Conservation (phyloP, 2,329 filamentous ascomycete species). For the Penicillium freii region DNA sequence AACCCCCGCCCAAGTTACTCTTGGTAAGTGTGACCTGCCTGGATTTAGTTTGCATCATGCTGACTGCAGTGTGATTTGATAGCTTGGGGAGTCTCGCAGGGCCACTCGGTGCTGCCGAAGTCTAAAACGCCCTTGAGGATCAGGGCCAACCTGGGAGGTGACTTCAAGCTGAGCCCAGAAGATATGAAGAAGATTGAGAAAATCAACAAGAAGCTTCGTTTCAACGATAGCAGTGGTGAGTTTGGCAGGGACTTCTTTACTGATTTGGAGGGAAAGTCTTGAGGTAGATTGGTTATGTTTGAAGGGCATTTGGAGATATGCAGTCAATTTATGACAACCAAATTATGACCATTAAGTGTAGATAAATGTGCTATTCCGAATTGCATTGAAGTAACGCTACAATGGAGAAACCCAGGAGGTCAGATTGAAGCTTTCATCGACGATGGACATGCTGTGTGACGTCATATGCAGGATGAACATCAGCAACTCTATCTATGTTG, state of each 20-base stretch:
- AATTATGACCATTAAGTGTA: no score
- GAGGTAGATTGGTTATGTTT: neutral
- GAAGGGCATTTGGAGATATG: no score
- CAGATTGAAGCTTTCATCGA: neutral
- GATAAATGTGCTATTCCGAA: neutral
- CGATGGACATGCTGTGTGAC: neutral
- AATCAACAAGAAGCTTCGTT: slow-evolving; percentile 61
- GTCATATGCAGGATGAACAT: neutral
- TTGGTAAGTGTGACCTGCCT: slow-evolving; percentile 36
- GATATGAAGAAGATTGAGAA: slow-evolving; percentile 57
- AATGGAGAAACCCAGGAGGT: neutral
- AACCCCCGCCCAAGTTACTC: slow-evolving; percentile 51
- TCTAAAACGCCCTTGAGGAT: slow-evolving; percentile 48
- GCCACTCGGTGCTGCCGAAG: slow-evolving; percentile 55
- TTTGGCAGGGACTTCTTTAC: slow-evolving; percentile 60
- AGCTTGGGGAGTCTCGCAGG: slow-evolving; percentile 56
- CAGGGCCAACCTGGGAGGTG: slow-evolving; percentile 45
- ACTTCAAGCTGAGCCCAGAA: slow-evolving; percentile 58
- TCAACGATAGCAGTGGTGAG: slow-evolving; percentile 57
- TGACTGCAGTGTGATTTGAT: neutral
- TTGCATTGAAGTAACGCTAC: neutral
- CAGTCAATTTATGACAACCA: neutral
- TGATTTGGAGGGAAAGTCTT: slow-evolving; percentile 58
- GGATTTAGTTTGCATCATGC: neutral
- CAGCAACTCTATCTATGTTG: neutral